Percentiles rank a stretch among this genome's conserved stretches.
phyloP scores from a whole-genome alignment of 1,284 basidiomycete genomes.

The Trametes versicolor region DNA sequence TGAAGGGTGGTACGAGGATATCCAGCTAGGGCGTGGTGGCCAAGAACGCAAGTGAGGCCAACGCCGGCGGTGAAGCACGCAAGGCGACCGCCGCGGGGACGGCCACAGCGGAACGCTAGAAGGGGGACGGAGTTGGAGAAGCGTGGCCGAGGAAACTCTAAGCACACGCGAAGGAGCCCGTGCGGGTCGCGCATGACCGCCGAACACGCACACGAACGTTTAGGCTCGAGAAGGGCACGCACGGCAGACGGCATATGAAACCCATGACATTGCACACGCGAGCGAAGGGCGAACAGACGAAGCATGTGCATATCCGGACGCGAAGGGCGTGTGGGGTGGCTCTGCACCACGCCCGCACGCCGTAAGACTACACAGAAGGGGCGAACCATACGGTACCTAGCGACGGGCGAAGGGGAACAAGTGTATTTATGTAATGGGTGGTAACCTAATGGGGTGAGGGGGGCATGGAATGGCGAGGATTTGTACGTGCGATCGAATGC shows the following conservation, averaged over 20 bases:
- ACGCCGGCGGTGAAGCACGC: background rate
- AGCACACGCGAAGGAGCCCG: background rate
- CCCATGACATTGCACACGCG: conserved; percentile 22
- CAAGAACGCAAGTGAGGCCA: background rate
- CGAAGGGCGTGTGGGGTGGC: conserved; percentile 10
- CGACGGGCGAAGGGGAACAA: background rate
- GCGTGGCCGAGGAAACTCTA: background rate
- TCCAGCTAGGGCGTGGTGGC: too few species aligned
- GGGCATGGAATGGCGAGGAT: conserved; percentile 12
- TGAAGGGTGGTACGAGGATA: too few species aligned
- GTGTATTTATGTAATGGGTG: conserved; percentile 10
- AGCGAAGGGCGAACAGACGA: conserved; percentile 4
- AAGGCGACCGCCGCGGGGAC: background rate
- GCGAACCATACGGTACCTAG: conserved; percentile 18
- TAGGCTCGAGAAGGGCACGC: conserved; percentile 9
- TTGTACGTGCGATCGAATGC: conserved; percentile 32
- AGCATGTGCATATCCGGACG: conserved; percentile 11
- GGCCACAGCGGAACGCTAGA: background rate
- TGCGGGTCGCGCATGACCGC: background rate
- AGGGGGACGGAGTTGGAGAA: conserved; percentile 13
- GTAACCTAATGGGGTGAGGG: conserved; percentile 11
- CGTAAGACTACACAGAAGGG: conserved; percentile 9
- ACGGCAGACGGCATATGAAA: conserved; percentile 15
- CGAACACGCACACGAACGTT: background rate
- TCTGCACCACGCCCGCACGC: conserved; percentile 20